Evolutionary conservation across 1,139 yeast genomes (phyloP).

Genomic region (Hansenula sp.): DNA sequence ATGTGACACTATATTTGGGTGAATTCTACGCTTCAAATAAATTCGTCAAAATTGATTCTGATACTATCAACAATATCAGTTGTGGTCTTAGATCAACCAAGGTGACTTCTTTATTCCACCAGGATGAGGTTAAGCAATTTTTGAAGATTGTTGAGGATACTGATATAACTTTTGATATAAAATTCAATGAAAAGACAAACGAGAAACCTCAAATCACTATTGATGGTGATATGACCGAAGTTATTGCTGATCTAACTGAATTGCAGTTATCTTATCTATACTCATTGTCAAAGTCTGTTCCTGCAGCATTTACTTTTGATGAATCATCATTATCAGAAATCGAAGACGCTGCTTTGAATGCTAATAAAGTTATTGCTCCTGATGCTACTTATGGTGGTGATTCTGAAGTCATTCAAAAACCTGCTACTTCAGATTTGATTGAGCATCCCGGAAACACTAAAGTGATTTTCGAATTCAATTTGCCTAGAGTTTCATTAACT

Average conservation of each 20-base stretch:
- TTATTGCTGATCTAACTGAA: constrained; percentile 71
- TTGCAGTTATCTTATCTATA: constrained; percentile 63
- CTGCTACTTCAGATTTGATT: constrained; percentile 14
- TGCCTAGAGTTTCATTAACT: constrained; percentile 63
- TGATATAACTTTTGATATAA: constrained; percentile 61
- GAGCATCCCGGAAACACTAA: constrained; percentile 32
- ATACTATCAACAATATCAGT: constrained; percentile 45
- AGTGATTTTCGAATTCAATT: constrained; percentile 48
- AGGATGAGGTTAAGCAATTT: constrained; percentile 45
- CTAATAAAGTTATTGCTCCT: constrained; percentile 31
- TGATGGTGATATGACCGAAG: constrained; percentile 60
- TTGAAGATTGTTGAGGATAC: constrained; percentile 68
- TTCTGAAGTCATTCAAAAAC: constrained; percentile 10
- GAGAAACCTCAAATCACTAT: constrained; percentile 51
- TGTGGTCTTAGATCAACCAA: constrained; percentile 74
- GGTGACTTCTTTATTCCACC: constrained; percentile 56
- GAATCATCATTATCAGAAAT: constrained; percentile 43
- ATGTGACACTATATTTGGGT: constrained; percentile 73
- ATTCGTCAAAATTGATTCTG: constrained; percentile 35
- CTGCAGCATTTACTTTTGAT: constrained; percentile 48
- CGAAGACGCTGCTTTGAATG: constrained; percentile 56
- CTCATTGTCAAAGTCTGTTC: constrained; percentile 51
- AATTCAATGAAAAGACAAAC: constrained; percentile 45
- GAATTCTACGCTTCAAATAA: constrained; percentile 71
- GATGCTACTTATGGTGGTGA: constrained; percentile 20